These are phyloP conservation scores for Fonsecaea erecta DNA, from an alignment of 2,329 filamentous ascomycete genomes.

Conservation along the genomic window DNA sequence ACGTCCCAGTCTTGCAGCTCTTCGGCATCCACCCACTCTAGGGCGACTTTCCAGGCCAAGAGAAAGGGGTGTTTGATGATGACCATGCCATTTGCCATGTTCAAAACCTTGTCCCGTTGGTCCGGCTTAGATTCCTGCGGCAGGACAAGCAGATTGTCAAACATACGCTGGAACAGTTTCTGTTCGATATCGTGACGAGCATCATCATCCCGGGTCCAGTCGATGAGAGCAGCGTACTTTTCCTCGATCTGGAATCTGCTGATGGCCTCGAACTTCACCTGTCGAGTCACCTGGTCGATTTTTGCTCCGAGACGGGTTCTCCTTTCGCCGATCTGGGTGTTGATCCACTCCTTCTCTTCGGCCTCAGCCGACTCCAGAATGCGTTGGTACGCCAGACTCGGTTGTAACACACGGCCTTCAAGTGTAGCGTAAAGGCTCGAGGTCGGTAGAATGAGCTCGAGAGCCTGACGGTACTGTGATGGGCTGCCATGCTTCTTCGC, in stretches of 20 bases:
- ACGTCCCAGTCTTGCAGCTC: conserved; percentile 77
- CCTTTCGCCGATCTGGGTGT: conserved; percentile 85
- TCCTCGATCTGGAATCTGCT: conserved; percentile 75
- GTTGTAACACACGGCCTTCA: conserved; percentile 80
- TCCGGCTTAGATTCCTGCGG: conserved; percentile 68
- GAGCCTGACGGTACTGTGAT: conserved; percentile 73
- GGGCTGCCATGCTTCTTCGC: conserved; percentile 73
- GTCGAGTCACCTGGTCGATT: conserved; percentile 78
- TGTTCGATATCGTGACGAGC: conserved; percentile 84
- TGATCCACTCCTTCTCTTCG: conserved; percentile 87
- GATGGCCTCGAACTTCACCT: conserved; percentile 87
- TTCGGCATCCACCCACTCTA: conserved; percentile 86
- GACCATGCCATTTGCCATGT: conserved; percentile 88
- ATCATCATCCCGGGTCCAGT: conserved; percentile 89
- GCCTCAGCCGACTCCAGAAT: conserved; percentile 82
- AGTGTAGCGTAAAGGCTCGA: conserved; percentile 80
- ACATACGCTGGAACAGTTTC: conserved; percentile 79
- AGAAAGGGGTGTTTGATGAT: conserved; percentile 90
- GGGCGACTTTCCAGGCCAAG: conserved; percentile 85
- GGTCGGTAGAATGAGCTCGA: conserved; percentile 76
- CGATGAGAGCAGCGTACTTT: conserved; percentile 80
- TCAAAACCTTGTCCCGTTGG: conserved; percentile 74
- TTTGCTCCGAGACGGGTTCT: conserved; percentile 84
- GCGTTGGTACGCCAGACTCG: conserved; percentile 77
- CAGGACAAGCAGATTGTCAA: conserved; percentile 75